Evolutionary conservation across 164 flowering plant genomes (phyloP).

Genomic region (Magnolia officinalis): DNA sequence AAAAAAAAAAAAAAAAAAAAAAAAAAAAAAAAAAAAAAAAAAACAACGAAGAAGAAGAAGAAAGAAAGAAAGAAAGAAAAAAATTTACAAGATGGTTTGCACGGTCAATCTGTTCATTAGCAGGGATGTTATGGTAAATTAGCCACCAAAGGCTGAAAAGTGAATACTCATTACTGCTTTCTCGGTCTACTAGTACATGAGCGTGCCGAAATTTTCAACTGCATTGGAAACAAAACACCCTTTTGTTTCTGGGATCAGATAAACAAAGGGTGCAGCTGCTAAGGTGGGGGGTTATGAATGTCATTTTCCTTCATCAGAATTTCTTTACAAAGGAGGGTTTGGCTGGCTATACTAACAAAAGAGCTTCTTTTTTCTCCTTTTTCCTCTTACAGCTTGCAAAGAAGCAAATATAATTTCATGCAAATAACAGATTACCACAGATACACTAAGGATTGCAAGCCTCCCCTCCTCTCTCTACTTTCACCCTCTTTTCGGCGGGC

Average conservation of each 20-base stretch:
- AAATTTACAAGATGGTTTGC: background rate
- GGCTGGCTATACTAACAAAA: background rate
- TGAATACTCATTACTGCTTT: background rate
- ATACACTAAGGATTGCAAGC: background rate
- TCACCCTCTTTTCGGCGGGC: no score
- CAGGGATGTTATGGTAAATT: background rate
- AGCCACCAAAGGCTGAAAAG: background rate
- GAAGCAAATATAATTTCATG: background rate
- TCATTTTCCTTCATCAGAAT: background rate
- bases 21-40: no score
- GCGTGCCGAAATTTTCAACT: background rate
- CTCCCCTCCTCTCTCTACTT: slow-evolving; percentile 11
- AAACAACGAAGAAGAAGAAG: no score
- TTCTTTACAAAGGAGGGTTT: slow-evolving; percentile 4
- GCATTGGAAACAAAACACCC: background rate
- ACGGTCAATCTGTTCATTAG: background rate
- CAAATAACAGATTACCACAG: background rate
- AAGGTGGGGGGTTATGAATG: background rate
- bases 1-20: no score
- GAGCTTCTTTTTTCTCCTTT: background rate
- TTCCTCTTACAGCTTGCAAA: slow-evolving; percentile 1
- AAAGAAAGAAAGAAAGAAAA: no score
- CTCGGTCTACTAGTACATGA: background rate
- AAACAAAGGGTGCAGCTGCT: background rate
- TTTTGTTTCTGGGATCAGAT: background rate